phyloP scores from a whole-genome alignment of 176 grass and related monocot genomes.

The Sorghum bicolor region Sorghum_bicolor_NCBIv3 NC_012875.2:365001-365500 shows the following conservation, averaged over 20 bases:
- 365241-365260: background rate
- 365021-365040: slow-evolving; percentile 53
- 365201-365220: background rate
- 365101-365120: background rate
- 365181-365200: background rate
- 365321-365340: background rate
- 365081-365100: background rate
- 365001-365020: slow-evolving; percentile 74
- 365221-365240: background rate
- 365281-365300: background rate
- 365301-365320: background rate
- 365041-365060: slow-evolving; percentile 36
- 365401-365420: background rate
- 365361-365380: background rate
- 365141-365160: background rate
- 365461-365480: background rate
- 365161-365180: background rate
- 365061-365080: background rate
- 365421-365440: background rate
- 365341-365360: background rate
- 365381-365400: background rate
- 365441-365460: background rate
- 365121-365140: background rate
- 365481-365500: background rate
- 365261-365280: background rate